A percentile compares a stretch with the other conserved stretches of the same genome.
phyloP scores from a whole-genome alignment of 1,284 basidiomycete genomes.

The Ganoderma resinaceum region DNA sequence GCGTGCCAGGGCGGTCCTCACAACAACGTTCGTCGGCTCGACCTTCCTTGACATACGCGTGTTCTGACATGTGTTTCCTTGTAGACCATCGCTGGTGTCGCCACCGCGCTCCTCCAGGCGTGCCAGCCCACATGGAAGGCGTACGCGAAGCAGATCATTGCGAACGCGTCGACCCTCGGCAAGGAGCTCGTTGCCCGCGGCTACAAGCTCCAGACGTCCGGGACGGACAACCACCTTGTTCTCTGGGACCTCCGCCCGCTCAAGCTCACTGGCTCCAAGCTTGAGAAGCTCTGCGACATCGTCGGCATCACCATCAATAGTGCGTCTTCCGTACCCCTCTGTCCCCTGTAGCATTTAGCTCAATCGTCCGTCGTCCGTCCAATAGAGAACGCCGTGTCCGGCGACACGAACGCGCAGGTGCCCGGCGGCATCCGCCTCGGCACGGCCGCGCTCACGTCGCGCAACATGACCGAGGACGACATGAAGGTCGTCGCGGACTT shows the following conservation, averaged over 20 bases:
- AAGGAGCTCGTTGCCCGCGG: slow-evolving; percentile 76
- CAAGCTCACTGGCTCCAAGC: slow-evolving; percentile 95
- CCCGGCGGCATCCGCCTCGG: slow-evolving; percentile 99
- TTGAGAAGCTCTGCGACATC: slow-evolving; percentile 98
- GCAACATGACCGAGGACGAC: slow-evolving; percentile 91
- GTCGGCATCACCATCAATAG: slow-evolving; percentile 97
- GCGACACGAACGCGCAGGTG: slow-evolving; percentile 93
- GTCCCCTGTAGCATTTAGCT: slow-evolving; percentile 4
- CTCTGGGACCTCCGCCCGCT: slow-evolving; percentile 98
- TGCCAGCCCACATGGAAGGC: slow-evolving; percentile 90
- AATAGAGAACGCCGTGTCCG: slow-evolving; percentile 94
- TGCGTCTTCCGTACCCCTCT: slow-evolving; percentile 46
- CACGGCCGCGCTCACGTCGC: slow-evolving; percentile 93
- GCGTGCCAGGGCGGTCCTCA: slow-evolving; percentile 99
- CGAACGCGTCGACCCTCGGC: slow-evolving; percentile 85
- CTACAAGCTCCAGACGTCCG: slow-evolving; percentile 97
- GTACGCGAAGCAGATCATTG: slow-evolving; percentile 95
- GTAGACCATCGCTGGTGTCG: slow-evolving; percentile 96
- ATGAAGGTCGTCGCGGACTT: slow-evolving; percentile 90
- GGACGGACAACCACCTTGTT: slow-evolving; percentile 97
- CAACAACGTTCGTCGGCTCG: slow-evolving; percentile 81
- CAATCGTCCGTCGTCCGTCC: slow-evolving; percentile 2
- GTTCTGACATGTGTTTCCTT: neutral
- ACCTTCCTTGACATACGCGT: neutral
- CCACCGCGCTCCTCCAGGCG: slow-evolving; percentile 95